Evolutionary conservation across 1,139 yeast species (phyloP), one percentile per base, ranked within the genome.

Genomic region (Hansenula sp.): DNA sequence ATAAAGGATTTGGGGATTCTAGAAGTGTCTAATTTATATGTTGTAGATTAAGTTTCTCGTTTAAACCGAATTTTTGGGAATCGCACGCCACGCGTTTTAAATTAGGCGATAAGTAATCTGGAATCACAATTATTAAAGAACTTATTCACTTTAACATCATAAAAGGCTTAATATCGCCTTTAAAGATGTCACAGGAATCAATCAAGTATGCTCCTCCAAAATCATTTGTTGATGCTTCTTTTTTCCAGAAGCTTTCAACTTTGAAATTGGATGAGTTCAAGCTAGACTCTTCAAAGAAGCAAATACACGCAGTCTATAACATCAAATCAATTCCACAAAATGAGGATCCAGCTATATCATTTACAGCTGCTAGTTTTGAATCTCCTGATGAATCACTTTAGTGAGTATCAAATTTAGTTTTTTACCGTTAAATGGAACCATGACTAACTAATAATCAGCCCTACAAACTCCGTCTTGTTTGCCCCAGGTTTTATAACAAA

Each of bases 161-260:
- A n/a, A n/a, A n/a, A n/a, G n/a, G n/a, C n/a, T n/a, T n/a, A n/a
- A n/a, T n/a, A 27, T 13, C 16, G n/a, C 5, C 4, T n/a, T 14
- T 3, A 26, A 34, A 20, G 20, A 29, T 42, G 46, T n/a, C 36
- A 10, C 6, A 33, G 9, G 39, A 43, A 6, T 29, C 39, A 21
- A 48, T 75, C 28, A 68, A 68, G 47, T 81, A 69, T 59, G 69
- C 77, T 1, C 75, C 86, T 0, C 64, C 80, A 21, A 79, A 75
- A 45, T 82, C 96, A 2, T 84, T 84, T 58, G 79, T 84, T 27
- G 97, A 90, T 55, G 78, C 96, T 1, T 77, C 95, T 0, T 92
- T 92, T 62, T 92, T 92, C 65, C 80, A 82, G 34, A 76, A 74
- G 50, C 69, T 92, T 18, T 73, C 92, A 0, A 75, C 75, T 39